Evolutionary conservation across 352 stramenopile species (phyloP), one percentile per base, ranked within the genome.

Genomic region (Phytophthora sp.): DNA sequence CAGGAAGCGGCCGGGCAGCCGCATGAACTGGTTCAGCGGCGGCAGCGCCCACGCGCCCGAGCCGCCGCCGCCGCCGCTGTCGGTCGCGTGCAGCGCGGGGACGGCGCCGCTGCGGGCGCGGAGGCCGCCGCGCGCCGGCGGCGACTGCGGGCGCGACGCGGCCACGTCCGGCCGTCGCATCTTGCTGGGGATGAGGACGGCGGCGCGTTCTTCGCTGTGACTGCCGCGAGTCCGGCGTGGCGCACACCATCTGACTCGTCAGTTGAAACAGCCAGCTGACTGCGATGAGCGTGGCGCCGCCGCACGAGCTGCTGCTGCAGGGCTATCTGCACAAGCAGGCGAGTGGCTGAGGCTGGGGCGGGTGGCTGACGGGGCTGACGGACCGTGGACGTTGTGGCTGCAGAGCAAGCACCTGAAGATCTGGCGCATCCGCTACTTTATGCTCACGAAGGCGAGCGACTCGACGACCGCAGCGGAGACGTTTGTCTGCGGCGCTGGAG

Each of bases 311-410:
- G 17, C 52, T 92, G 21, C 66, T 92, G 34, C 83, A 95, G 54
- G 85, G 87, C 34, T 95, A 95, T 72, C 79, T 95, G 23, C 87
- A 95, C 72, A 95, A 95, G 28, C 80, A 86, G 69, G 87, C 87
- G 41, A 20, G 63, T 57, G 17, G 4, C n/a, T 48, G 18, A 49
- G 7, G 1, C 9, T 53, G 27, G 10, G 26, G 8, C 18, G 4
- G 38, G 9, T 27, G 38, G 21, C 7, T 30, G 42, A 31, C 24
- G 45, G 6, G 2, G 15, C 48, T 55, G 21, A 54, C 13, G 21
- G 11, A 21, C 17, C 18, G 23, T 54, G 9, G 31, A 4, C 28
- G 34, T 54, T 15, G n/a, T 24, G 30, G 35, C 31, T n/a, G 49
- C 54, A 95, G 87, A 95, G 87, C 61, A 82, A 91, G 50, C 87